A percentile compares a stretch with the other conserved stretches of the same genome.
phyloP scores from a whole-genome alignment of 306 rosid genomes.

The Dryas alaskensis region DNA sequence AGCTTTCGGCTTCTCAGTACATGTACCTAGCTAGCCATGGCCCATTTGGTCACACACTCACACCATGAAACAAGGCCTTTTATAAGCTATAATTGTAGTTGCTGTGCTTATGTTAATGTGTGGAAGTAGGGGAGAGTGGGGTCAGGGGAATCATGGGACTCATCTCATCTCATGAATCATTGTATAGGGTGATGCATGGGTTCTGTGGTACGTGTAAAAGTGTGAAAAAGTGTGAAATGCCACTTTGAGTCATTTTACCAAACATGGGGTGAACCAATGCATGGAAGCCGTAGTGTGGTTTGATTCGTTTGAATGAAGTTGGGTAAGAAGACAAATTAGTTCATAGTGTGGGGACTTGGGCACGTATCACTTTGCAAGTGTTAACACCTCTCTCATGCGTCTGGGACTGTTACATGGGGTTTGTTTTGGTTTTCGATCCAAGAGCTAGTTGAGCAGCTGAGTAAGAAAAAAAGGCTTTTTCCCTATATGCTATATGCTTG shows the following conservation, averaged over 20 bases:
- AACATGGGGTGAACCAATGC: constrained; percentile 6
- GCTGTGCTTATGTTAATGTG: no score
- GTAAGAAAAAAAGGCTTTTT: not conserved
- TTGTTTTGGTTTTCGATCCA: constrained; percentile 20
- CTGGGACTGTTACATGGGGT: constrained; percentile 1
- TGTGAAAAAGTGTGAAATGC: not conserved
- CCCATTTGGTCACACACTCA: not conserved
- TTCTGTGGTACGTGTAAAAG: not conserved
- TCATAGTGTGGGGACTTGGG: constrained; percentile 17
- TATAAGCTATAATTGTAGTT: not conserved
- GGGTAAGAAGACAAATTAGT: constrained; percentile 19
- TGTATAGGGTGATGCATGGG: not conserved
- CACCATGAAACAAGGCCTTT: not conserved
- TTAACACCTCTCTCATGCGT: not conserved
- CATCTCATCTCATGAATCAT: not conserved
- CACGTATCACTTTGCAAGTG: not conserved
- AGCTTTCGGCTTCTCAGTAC: constrained; percentile 17
- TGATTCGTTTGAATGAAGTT: not conserved
- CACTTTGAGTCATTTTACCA: constrained; percentile 9
- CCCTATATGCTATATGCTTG: not conserved
- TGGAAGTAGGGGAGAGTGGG: no score
- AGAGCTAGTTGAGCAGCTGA: not conserved
- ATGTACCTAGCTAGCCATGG: not conserved
- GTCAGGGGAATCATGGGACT: not conserved
- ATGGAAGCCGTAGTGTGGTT: constrained; percentile 6